These are phyloP conservation scores for Chondrostereum purpureum DNA, from an alignment of 1,284 basidiomycete genomes.

Conservation along the genomic window DNA sequence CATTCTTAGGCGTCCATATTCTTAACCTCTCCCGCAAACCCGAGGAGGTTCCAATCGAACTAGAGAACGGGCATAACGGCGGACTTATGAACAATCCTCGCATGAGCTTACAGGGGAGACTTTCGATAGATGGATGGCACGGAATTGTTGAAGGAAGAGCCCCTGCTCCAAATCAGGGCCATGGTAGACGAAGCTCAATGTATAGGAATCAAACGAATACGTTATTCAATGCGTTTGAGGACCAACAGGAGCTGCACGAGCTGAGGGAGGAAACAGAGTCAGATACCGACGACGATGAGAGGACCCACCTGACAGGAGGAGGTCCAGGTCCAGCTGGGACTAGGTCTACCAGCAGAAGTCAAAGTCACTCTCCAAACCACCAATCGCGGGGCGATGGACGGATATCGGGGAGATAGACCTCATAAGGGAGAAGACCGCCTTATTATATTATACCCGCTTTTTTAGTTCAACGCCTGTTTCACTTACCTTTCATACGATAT, in stretches of 20 bases:
- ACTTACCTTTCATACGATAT: too few species aligned
- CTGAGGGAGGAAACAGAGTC: conserved; percentile 41
- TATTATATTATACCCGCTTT: too few species aligned
- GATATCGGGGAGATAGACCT: conserved; percentile 13
- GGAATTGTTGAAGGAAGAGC: conserved; percentile 30
- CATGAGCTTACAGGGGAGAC: conserved; percentile 58
- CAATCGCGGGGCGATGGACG: conserved; percentile 16
- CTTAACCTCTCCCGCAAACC: conserved; percentile 78
- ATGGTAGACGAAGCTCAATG: conserved; percentile 46
- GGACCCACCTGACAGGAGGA: conserved; percentile 32
- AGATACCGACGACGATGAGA: conserved; percentile 44
- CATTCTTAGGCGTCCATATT: conserved; percentile 89
- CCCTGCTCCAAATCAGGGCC: conserved; percentile 16
- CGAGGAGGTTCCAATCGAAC: conserved; percentile 34
- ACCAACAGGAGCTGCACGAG: conserved; percentile 29
- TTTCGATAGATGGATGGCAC: conserved; percentile 68
- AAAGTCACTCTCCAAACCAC: conserved; percentile 10
- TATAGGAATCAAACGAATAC: conserved; percentile 56
- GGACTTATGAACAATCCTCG: conserved; percentile 73
- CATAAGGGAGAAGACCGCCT: too few species aligned
- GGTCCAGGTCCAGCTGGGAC: conserved; percentile 12
- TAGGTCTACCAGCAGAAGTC: conserved; percentile 9
- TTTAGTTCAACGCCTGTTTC: too few species aligned
- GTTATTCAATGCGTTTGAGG: conserved; percentile 61
- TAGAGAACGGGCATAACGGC: conserved; percentile 56